These are phyloP conservation scores for Mortierella antarctica DNA, from an alignment of 192 early-diverging fungal species.

Conservation along the genomic window DNA sequence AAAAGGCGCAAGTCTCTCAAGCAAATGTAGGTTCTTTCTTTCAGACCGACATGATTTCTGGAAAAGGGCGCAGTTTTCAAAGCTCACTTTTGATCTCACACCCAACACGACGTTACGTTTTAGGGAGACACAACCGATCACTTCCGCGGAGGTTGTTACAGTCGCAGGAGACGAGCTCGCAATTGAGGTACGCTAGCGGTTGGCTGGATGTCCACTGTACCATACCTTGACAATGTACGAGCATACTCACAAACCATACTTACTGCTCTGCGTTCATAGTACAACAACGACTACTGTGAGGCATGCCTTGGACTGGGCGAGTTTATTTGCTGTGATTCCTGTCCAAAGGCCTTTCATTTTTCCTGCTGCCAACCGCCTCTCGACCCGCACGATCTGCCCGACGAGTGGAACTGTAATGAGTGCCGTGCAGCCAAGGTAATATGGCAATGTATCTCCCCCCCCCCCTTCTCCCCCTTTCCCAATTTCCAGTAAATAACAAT, in stretches of 20 bases:
- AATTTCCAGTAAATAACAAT: not conserved
- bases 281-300: slow-evolving; percentile 54
- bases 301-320: slow-evolving; percentile 40
- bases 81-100: too few relatives aligned
- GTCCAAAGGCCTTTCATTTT: slow-evolving; percentile 57
- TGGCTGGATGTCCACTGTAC: not conserved
- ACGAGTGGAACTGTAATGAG: slow-evolving; percentile 55
- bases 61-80: too few relatives aligned
- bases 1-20: slow-evolving; percentile 8
- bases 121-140: not conserved
- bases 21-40: slow-evolving; percentile 7
- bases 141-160: not conserved
- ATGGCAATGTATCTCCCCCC: not conserved
- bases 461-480: not conserved
- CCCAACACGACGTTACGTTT: not conserved
- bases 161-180: slow-evolving; percentile 24
- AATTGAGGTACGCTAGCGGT: slow-evolving; percentile 11
- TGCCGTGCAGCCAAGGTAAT: slow-evolving; percentile 40
- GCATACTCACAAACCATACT: not conserved
- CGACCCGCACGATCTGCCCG: slow-evolving; percentile 34
- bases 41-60: too few relatives aligned
- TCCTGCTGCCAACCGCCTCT: slow-evolving; percentile 51
- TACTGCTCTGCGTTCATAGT: slow-evolving; percentile 1
- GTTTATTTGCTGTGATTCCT: slow-evolving; percentile 56
- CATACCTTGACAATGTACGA: not conserved